Evolutionary conservation across 768 basidiomycete genomes (phyloP).

Genomic region (Saitozyma podzolica): DNA sequence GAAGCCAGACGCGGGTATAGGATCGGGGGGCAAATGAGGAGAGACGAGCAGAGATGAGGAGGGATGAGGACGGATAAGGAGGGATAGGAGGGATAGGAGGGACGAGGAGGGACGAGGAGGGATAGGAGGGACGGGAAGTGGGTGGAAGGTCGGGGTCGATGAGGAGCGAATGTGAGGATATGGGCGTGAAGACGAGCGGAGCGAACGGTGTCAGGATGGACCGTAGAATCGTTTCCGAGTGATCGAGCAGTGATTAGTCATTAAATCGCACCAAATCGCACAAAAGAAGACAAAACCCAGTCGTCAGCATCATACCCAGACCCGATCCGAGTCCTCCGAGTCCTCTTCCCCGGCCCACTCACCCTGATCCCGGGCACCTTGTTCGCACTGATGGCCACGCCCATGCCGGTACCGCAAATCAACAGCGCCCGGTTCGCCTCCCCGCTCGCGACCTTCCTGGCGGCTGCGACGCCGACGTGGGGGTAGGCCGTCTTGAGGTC

Average conservation of each 20-base stretch:
- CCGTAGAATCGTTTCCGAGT: too few relatives aligned
- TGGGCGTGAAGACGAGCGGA: not conserved
- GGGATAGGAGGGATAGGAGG: too few relatives aligned
- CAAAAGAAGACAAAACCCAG: not conserved
- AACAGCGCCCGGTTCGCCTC: conserved; percentile 48
- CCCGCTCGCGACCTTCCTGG: conserved; percentile 40
- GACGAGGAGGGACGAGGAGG: too few relatives aligned
- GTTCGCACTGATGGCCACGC: conserved; percentile 48
- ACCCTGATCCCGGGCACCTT: conserved; percentile 46
- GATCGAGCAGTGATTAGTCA: too few relatives aligned
- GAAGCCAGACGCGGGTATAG: too few relatives aligned
- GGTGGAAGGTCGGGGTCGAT: not conserved
- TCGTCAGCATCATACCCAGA: not conserved
- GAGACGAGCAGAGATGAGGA: too few relatives aligned
- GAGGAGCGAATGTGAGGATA: not conserved
- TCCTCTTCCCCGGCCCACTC: conserved; percentile 5
- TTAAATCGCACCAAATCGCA: too few relatives aligned
- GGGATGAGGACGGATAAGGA: too few relatives aligned
- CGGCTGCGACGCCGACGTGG: conserved; percentile 46
- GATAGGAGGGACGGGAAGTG: too few relatives aligned
- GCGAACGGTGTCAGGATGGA: not conserved
- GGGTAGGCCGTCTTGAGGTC: conserved; percentile 49
- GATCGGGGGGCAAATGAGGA: too few relatives aligned
- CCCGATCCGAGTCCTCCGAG: not conserved
- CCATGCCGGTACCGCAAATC: conserved; percentile 51